Base-by-base conservation (phyloP, 2,329 filamentous ascomycete genomes). In the Raffaelea deltoideospora region DNA sequence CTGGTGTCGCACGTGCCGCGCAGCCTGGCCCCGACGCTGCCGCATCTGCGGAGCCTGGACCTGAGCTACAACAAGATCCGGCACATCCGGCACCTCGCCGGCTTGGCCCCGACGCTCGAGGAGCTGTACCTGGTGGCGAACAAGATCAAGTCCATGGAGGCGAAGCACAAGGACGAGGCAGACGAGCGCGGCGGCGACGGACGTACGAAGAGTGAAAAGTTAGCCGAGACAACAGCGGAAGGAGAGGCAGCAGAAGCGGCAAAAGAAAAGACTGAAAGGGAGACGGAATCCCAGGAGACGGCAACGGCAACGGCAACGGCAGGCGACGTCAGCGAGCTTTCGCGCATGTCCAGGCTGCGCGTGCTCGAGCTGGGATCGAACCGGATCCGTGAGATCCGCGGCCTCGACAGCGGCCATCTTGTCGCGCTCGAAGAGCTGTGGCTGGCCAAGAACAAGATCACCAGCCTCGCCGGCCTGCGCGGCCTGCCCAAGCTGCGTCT, bases 1-100 rank as follows among this genome's bases (percentile, higher is more conserved):
- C 69, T 93, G 15, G 86, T 98, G 48, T 73, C 76, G 10, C 86
- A 93, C 56, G 75, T 95, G 57, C 77, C 78, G 46, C 83, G 83
- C 22, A 69, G 98, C 32, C 86, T 95, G 37, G 65, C 74, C 32
- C n/a, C n/a, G n/a, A n/a, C n/a, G n/a, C 72, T 95, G 39, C 73
- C 68, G 11, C 68, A 81, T 42, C 70, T 98, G 37, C 84, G 72
- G 6, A 79, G 65, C 39, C 72, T 98, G 37, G 90, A 98, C 54
- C 67, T 98, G 35, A 92, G 83, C 56, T 98, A 95, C 72, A 98
- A 98, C 66, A 96, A 96, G 65, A 88, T 98, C 63, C 95, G 94
- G 57, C 87, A 95, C 59, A 93, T 98, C 63, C 94, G 93, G 59
- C 76, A 88, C 50, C 63, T 96, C 45, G 69, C 70, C 40, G 80